Base-by-base conservation (phyloP, 2,329 filamentous ascomycete species). In the Raffaelea albimanens region DNA sequence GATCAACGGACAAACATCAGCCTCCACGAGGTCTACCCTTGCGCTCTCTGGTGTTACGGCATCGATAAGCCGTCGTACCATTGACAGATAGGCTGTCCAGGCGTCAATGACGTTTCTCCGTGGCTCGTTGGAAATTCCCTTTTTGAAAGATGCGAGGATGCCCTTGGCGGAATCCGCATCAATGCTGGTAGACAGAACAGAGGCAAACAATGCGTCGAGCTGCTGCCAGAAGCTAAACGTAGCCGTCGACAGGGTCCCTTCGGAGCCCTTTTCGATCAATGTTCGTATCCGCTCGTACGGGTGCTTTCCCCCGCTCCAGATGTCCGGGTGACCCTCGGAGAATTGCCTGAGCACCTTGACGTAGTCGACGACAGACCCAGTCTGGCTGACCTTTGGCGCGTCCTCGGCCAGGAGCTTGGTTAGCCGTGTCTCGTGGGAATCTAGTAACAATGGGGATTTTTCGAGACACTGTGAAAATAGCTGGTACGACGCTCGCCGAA, bases 251-350 rank as follows among this genome's bases (percentile, higher is more conserved):
- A 47, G 70, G 3, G 85, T 84, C n/a, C 81, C 78, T 58, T 96
- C 87, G 0, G 91, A 95, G 3, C 93, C 91, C 57, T 82, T 86
- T 52, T 85, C 82, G 7, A 97, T 69, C 55, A 94, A 93, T 9
- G 80, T 70, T 44, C 78, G 75, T 4, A 98, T 64, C 20, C 83
- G 67, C 4, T 68, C 67, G 2, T 76, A 55, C 0, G 77, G 70
- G 1, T 75, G 65, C 48, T 74, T 78, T 53, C 79, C 76, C 1
- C 22, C 47, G n/a, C 75, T 70, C 93, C 93, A 98, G 10, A 90
- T 70, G 16, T 80, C 73, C 1, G 87, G 82, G 43, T 82, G 74
- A 13, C 62, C 61, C 25, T 68, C 66, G 0, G 89, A 91, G 46
- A 96, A 65, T 11, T 72, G 69, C 10, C 79, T 70, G 44, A 97